Evolutionary conservation across 2,329 filamentous ascomycete species (phyloP).

Genomic region (Pseudovirgaria hyperparasitica): DNA sequence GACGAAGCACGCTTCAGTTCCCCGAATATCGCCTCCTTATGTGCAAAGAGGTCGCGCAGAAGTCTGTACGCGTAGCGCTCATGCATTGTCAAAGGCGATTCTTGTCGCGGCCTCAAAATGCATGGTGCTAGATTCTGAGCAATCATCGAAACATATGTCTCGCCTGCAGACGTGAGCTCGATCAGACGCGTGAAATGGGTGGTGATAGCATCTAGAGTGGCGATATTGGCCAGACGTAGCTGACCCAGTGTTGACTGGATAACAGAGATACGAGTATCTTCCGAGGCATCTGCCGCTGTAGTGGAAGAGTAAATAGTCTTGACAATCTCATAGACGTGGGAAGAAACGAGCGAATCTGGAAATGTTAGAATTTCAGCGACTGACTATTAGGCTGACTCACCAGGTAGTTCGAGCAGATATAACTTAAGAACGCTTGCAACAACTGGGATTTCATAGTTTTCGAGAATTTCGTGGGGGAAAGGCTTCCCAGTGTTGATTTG

Average conservation of each 20-base stretch:
- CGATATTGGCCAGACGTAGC: slow-evolving; percentile 90
- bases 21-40: slow-evolving; percentile 92
- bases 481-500: slow-evolving; percentile 78
- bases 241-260: slow-evolving; percentile 93
- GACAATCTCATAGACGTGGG: slow-evolving; percentile 96
- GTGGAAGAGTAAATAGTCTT: slow-evolving; percentile 90
- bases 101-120: slow-evolving; percentile 72
- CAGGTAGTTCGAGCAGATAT: slow-evolving; percentile 87
- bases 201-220: slow-evolving; percentile 94
- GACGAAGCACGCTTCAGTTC: slow-evolving; percentile 84
- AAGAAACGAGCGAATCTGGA: slow-evolving; percentile 90
- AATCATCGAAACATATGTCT: slow-evolving; percentile 65
- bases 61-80: slow-evolving; percentile 87
- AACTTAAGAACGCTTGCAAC: slow-evolving; percentile 87
- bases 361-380: too few relatives aligned
- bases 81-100: slow-evolving; percentile 87
- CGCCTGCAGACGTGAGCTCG: slow-evolving; percentile 90
- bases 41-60: slow-evolving; percentile 78
- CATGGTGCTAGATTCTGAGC: slow-evolving; percentile 69
- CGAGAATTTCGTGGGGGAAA: slow-evolving; percentile 61
- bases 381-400: slow-evolving; percentile 51
- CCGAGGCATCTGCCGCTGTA: slow-evolving; percentile 51
- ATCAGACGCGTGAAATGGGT: slow-evolving; percentile 96
- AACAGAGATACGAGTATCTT: slow-evolving; percentile 72
- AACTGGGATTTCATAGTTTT: slow-evolving; percentile 86